Percentiles rank a stretch among this genome's conserved stretches.
phyloP scores from a whole-genome alignment of 2,329 filamentous ascomycete genomes.

The Colletotrichum zoysiae region DNA sequence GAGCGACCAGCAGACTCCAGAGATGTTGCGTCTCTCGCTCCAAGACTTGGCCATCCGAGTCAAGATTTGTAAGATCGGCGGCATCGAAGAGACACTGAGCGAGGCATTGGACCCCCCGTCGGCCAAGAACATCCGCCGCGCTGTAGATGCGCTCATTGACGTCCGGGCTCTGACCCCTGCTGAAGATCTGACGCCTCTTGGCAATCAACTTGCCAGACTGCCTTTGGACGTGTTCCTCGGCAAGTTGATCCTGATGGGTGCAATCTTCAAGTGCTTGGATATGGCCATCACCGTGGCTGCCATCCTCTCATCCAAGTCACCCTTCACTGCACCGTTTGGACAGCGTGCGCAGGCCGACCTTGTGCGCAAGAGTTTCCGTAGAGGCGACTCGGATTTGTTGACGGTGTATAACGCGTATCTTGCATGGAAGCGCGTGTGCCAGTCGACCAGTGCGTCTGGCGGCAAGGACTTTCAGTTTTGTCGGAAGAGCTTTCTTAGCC shows the following conservation, averaged over 20 bases:
- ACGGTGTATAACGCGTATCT: conserved; percentile 95
- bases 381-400: conserved; percentile 90
- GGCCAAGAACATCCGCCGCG: conserved; percentile 90
- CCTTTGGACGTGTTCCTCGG: conserved; percentile 95
- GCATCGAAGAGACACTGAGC: conserved; percentile 89
- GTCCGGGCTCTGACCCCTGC: conserved; percentile 85
- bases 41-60: conserved; percentile 96
- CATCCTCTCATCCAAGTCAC: conserved; percentile 93
- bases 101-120: conserved; percentile 92
- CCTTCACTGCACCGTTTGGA: conserved; percentile 89
- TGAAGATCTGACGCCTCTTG: conserved; percentile 89
- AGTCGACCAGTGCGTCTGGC: conserved; percentile 66
- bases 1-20: conserved; percentile 93
- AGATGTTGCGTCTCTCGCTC: conserved; percentile 93
- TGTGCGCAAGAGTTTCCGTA: conserved; percentile 81
- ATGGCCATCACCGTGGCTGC: conserved; percentile 92
- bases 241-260: conserved; percentile 89
- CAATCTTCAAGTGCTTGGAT: conserved; percentile 91
- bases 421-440: conserved; percentile 87
- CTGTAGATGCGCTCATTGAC: conserved; percentile 92
- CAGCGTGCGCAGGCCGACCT: conserved; percentile 85
- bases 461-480: conserved; percentile 90
- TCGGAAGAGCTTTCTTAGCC: conserved; percentile 91
- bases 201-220: conserved; percentile 86
- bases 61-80: conserved; percentile 96